Evolutionary conservation across 257 asterid species (phyloP).

Genomic region (Solanum sejunctum): DNA sequence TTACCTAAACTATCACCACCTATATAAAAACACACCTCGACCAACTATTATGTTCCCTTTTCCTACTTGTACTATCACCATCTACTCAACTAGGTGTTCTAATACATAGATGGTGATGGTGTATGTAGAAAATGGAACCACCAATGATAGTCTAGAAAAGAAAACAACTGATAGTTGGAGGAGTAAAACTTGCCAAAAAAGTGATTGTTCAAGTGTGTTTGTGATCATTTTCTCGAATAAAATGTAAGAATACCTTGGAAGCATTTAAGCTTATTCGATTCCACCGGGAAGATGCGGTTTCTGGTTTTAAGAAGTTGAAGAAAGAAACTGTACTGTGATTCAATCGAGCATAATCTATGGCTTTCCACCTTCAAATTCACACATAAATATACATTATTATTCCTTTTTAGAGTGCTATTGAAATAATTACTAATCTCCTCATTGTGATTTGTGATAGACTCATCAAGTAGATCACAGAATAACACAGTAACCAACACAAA

Average conservation of each 20-base stretch:
- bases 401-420: background rate
- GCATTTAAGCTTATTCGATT: conserved; percentile 65
- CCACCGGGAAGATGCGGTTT: conserved; percentile 80
- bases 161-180: background rate
- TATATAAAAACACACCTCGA: background rate
- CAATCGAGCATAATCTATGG: conserved; percentile 66
- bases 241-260: conserved; percentile 39
- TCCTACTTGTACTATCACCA: background rate
- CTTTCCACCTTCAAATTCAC: conserved; percentile 70
- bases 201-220: fast-evolving
- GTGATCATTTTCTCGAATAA: background rate
- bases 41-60: background rate
- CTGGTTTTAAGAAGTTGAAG: conserved; percentile 78
- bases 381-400: background rate
- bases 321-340: conserved; percentile 76
- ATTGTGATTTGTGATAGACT: background rate
- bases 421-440: background rate
- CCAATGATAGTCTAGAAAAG: background rate
- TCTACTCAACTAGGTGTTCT: background rate
- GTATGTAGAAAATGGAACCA: background rate
- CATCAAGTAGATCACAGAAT: background rate
- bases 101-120: background rate
- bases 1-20: background rate
- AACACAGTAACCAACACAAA: background rate
- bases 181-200: background rate